phyloP scores from a whole-genome alignment of 177 flowering plant species.

The Vitis hybrid region DNA sequence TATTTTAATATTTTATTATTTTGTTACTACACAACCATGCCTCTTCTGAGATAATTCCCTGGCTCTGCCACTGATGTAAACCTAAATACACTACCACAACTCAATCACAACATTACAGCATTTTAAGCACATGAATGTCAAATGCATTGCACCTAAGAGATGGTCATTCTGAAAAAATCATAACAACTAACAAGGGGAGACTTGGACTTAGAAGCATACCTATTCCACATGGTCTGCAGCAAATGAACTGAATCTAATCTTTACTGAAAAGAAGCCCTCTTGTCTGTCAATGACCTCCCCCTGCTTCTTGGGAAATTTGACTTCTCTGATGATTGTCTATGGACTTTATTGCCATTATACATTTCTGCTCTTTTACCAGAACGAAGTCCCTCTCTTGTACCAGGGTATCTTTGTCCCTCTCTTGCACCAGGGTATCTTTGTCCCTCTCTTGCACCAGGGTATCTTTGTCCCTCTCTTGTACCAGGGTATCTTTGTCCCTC shows the following conservation, averaged over 20 bases:
- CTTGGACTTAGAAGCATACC: background rate
- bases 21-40: no score
- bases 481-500: no score
- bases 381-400: no score
- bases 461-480: background rate
- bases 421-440: constrained; percentile 1
- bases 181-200: background rate
- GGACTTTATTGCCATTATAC: constrained; percentile 1
- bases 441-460: constrained; percentile 9
- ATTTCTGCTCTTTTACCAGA: constrained; percentile 9
- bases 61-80: background rate
- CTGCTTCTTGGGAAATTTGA: constrained; percentile 10
- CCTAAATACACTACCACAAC: no score
- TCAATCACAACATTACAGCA: background rate
- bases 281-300: constrained; percentile 14
- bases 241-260: background rate
- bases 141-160: background rate
- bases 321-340: constrained; percentile 12
- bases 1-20: no score
- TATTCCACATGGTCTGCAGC: background rate
- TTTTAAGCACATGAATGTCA: background rate
- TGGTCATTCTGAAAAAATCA: background rate
- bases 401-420: constrained; percentile 2
- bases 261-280: constrained; percentile 8
- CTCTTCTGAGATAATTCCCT: background rate